These are phyloP conservation scores for Fusarium sp. DNA, from an alignment of 2,329 filamentous ascomycete species.

Conservation along the genomic window DNA sequence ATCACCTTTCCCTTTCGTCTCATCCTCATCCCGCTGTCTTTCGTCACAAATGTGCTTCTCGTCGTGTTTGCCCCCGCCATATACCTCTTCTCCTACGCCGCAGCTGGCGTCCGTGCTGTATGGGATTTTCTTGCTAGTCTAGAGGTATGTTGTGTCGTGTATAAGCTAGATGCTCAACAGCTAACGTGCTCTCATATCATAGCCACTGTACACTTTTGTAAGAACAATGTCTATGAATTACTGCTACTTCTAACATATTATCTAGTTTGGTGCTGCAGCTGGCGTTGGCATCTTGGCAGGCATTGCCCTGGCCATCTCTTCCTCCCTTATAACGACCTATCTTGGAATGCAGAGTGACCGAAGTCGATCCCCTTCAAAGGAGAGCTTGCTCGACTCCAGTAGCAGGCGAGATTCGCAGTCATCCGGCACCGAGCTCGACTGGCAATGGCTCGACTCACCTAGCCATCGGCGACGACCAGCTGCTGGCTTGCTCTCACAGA, in stretches of 20 bases:
- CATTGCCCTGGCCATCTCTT: constrained; percentile 66
- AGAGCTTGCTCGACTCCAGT: constrained; percentile 25
- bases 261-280: constrained; percentile 70
- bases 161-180: background rate
- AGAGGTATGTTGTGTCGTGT: constrained; percentile 47
- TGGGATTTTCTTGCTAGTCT: constrained; percentile 48
- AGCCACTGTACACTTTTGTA: constrained; percentile 60
- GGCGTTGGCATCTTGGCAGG: constrained; percentile 74
- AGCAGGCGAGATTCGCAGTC: constrained; percentile 37
- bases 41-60: constrained; percentile 45
- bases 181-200: constrained; percentile 34
- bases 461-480: constrained; percentile 55
- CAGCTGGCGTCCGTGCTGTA: constrained; percentile 39
- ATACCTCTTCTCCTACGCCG: constrained; percentile 48
- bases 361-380: constrained; percentile 26
- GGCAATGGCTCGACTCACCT: constrained; percentile 53
- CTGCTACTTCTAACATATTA: background rate
- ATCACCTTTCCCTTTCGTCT: constrained; percentile 49
- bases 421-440: constrained; percentile 53
- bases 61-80: constrained; percentile 53
- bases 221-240: constrained; percentile 4
- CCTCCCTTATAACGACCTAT: constrained; percentile 63
- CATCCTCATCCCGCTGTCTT: constrained; percentile 46
- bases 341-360: constrained; percentile 56
- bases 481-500: constrained; percentile 69